These are phyloP conservation scores for Yamadazyma pseudoaaseri DNA, from an alignment of 1,139 yeast species.

Conservation along the genomic window DNA sequence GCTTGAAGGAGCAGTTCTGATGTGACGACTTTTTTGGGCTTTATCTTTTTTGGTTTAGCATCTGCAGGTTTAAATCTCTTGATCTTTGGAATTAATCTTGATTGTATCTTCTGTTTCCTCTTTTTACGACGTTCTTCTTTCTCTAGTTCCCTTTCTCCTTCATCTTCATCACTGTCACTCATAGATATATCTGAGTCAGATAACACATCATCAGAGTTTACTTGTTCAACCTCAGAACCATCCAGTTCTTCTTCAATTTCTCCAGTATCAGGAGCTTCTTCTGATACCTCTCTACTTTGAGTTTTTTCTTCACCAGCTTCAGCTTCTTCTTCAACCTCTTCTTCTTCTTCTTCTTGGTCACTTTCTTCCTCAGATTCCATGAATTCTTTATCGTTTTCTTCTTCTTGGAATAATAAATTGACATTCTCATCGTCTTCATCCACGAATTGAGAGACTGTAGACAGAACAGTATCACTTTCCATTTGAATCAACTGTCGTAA, in stretches of 20 bases:
- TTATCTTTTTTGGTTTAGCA: constrained; percentile 19
- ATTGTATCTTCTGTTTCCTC: constrained; percentile 37
- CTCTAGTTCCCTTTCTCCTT: constrained; percentile 65
- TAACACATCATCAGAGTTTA: constrained; percentile 44
- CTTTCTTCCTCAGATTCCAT: constrained; percentile 33
- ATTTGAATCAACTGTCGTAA: constrained; percentile 70
- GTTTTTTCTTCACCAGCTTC: constrained; percentile 56
- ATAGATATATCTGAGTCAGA: constrained; percentile 54
- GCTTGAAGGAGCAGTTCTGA: constrained; percentile 51
- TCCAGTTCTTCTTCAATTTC: constrained; percentile 11
- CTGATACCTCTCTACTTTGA: constrained; percentile 23
- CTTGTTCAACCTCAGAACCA: constrained; percentile 19
- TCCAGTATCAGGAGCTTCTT: constrained; percentile 10
- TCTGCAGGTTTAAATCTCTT: constrained; percentile 31
- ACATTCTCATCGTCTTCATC: constrained; percentile 73
- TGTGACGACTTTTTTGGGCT: constrained; percentile 21
- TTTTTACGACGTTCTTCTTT: constrained; percentile 46
- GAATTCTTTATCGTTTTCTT: constrained; percentile 88
- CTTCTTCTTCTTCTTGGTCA: constrained; percentile 23
- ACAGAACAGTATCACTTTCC: constrained; percentile 39
- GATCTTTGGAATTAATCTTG: constrained; percentile 44
- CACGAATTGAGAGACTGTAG: constrained; percentile 24
- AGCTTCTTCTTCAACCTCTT: constrained; percentile 24
- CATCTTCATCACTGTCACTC: constrained; percentile 57
- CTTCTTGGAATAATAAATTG: constrained; percentile 76